Base-by-base conservation (phyloP, 2,329 filamentous ascomycete genomes). In the Claviceps sp. region DNA sequence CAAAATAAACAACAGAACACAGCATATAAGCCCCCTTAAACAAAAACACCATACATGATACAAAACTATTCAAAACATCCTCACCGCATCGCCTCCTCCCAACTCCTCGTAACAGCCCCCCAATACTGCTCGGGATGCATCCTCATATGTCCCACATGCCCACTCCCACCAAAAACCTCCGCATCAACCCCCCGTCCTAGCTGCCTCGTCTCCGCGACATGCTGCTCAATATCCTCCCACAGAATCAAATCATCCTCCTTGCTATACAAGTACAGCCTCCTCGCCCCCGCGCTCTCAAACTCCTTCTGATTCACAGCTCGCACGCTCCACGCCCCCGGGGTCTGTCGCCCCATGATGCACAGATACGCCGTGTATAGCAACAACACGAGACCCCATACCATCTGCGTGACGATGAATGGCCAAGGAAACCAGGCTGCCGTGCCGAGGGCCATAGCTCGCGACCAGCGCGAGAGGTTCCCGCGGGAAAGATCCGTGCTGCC, bases 131-230 rank as follows among this genome's bases (percentile, higher is more conserved):
- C 70, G 1, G 75, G 72, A 52, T 81, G 73, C 62, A 72, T 65
- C 18, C 75, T 68, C 67, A 84, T 75, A 60, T 84, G 79, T 1
- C 77, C 78, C 18, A 82, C 81, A 62, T 85, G 81, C 1, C 72
- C 66, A 48, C 75, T 80, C 4, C 73, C 75, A 48, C 78, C 71
- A 55, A 85, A 85, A 34, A 74, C 59, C 53, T 78, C 74, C 20
- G 70, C 65, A 1, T 70, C 66, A 1, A 75, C 72, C 22, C 61
- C 59, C 56, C 75, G 82, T 0, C 80, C 81, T 50, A 68, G 67
- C 13, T 61, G 58, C 54, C 61, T 67, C 1, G 77, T 73, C 38
- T 71, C 63, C 2, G 72, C 71, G 0, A 72, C 75, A 57, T 82
- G 75, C 14, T 66, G 66, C 56, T 80, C 76, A 0, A 82, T 73